Conservation (phyloP, 306 rosid genomes). For the Lathyrus sativus region DNA sequence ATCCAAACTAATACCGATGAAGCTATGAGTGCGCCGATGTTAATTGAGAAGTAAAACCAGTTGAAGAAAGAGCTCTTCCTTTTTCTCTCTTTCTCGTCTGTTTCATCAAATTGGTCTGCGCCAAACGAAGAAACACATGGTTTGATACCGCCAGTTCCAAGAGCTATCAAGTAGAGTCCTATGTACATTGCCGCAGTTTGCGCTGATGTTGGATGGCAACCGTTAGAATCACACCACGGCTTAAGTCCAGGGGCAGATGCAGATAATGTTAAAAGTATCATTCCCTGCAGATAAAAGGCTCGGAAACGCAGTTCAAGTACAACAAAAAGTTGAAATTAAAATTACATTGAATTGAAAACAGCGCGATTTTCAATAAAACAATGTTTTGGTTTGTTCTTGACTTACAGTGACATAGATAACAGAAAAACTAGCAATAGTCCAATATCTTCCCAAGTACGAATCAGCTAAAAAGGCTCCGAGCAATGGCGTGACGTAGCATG, state of each 20-base stretch:
- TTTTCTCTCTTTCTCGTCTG: slow-evolving; percentile 56
- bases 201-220: slow-evolving; percentile 55
- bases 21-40: slow-evolving; percentile 73
- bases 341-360: too few species aligned
- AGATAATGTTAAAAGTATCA: slow-evolving; percentile 65
- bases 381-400: slow-evolving; percentile 7
- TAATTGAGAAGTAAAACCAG: slow-evolving; percentile 88
- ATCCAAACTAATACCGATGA: slow-evolving; percentile 78
- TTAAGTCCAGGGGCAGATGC: slow-evolving; percentile 62
- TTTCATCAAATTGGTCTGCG: slow-evolving; percentile 86
- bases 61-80: slow-evolving; percentile 77
- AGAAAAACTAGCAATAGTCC: slow-evolving; percentile 85
- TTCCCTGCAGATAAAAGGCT: slow-evolving; percentile 42
- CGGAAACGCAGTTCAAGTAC: neutral
- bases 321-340: neutral
- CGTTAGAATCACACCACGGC: slow-evolving; percentile 53
- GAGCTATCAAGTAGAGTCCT: slow-evolving; percentile 80
- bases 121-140: slow-evolving; percentile 91
- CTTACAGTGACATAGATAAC: slow-evolving; percentile 68
- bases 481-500: slow-evolving; percentile 83
- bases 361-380: neutral
- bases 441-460: slow-evolving; percentile 91
- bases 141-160: slow-evolving; percentile 88
- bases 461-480: slow-evolving; percentile 93
- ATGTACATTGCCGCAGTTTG: slow-evolving; percentile 52